phyloP scores from a whole-genome alignment of 306 rosid species.

The Betula pendula region DNA sequence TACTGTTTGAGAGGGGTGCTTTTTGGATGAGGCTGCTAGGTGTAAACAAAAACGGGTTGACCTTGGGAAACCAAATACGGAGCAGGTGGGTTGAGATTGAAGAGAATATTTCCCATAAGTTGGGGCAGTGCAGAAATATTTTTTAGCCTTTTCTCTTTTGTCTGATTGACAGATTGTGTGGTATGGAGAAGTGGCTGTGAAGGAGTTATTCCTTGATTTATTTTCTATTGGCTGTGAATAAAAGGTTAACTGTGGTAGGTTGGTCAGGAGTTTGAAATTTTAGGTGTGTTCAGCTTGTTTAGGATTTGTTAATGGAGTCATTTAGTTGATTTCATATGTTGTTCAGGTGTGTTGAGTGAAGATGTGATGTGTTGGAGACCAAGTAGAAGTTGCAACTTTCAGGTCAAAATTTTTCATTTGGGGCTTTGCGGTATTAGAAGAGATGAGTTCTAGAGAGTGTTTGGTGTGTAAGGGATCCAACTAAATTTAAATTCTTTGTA shows the following conservation, averaged over 20 bases:
- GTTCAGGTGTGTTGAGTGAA: neutral
- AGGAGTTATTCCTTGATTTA: neutral
- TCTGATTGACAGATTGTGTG: neutral
- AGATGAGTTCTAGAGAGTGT: neutral
- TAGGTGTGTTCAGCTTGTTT: neutral
- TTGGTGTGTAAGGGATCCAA: neutral
- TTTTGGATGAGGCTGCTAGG: neutral
- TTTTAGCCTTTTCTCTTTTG: neutral
- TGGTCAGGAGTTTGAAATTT: neutral
- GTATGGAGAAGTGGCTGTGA: neutral
- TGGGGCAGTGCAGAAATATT: neutral
- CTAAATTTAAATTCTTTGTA: neutral
- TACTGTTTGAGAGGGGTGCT: neutral
- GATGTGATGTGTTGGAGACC: neutral
- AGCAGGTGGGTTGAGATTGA: neutral
- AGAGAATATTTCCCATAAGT: too few relatives aligned
- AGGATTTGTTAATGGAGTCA: neutral
- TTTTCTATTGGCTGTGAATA: neutral
- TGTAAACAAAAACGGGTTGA: neutral
- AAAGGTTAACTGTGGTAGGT: neutral
- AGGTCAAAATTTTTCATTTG: neutral
- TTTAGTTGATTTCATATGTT: neutral
- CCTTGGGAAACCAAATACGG: neutral
- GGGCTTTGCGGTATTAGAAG: neutral
- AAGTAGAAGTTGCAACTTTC: neutral